Percentiles rank a stretch among this genome's conserved stretches.
phyloP scores from a whole-genome alignment of 2,329 filamentous ascomycete species.

The Cryphonectria radicalis region DNA sequence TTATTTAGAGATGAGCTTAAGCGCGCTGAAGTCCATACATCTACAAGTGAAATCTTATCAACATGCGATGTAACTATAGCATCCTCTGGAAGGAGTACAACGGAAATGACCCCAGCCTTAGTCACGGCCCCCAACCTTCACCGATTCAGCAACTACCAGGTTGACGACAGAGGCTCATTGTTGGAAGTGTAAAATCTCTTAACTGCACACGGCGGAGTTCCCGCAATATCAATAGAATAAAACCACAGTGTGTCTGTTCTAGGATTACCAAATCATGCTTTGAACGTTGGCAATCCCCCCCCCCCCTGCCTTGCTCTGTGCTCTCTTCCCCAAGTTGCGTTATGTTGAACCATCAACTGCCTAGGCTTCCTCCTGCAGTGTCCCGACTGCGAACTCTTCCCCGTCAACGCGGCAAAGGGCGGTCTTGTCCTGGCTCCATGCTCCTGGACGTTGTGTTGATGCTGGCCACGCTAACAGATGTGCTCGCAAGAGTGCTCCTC shows the following conservation, averaged over 20 bases:
- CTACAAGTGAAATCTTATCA: not conserved
- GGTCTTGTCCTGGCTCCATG: not conserved
- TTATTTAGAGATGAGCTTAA: not conserved
- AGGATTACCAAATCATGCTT: too few species aligned
- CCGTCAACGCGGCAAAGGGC: conserved; percentile 19
- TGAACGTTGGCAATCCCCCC: too few species aligned
- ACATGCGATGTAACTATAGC: not conserved
- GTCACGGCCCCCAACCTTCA: not conserved
- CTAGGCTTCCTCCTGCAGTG: conserved; percentile 12
- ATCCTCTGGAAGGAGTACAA: not conserved
- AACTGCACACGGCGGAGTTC: too few species aligned
- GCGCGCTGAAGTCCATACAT: too few species aligned
- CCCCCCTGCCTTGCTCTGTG: too few species aligned
- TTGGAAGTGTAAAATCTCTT: too few species aligned
- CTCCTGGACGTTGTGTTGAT: not conserved
- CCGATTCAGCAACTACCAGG: not conserved
- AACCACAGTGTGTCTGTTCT: not conserved
- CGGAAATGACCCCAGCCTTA: not conserved
- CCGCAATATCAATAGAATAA: not conserved
- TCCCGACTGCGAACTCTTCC: conserved; percentile 24
- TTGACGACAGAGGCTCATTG: not conserved
- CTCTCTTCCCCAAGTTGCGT: not conserved
- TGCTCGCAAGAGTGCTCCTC: not conserved
- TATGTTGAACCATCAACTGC: not conserved
- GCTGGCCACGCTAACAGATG: not conserved